phyloP scores from a whole-genome alignment of 805 yeast species.

The Cyberlindnera maritima region DNA sequence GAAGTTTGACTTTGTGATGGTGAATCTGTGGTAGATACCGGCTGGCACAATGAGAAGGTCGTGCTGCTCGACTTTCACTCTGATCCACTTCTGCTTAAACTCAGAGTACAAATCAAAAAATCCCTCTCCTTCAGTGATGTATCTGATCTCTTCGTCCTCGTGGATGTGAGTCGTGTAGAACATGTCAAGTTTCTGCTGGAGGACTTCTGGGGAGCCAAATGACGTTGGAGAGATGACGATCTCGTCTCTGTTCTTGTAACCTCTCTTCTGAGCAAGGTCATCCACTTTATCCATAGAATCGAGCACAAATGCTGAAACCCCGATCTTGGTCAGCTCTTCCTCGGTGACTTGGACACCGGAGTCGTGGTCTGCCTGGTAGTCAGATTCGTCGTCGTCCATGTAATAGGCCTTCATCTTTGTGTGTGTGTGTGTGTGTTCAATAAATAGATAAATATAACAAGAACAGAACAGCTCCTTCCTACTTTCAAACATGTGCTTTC shows the following conservation, averaged over 20 bases:
- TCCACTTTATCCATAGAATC: slow-evolving; percentile 54
- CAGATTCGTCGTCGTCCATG: slow-evolving; percentile 56
- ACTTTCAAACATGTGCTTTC: too few relatives aligned
- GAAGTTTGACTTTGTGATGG: slow-evolving; percentile 59
- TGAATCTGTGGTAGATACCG: slow-evolving; percentile 92
- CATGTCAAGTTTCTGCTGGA: slow-evolving; percentile 59
- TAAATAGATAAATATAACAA: background rate
- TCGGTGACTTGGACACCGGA: slow-evolving; percentile 57
- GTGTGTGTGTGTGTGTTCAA: too few relatives aligned
- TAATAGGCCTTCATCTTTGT: slow-evolving; percentile 47
- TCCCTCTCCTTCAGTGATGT: slow-evolving; percentile 85
- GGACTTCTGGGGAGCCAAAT: slow-evolving; percentile 62
- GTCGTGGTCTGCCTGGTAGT: slow-evolving; percentile 69
- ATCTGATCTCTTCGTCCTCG: slow-evolving; percentile 96
- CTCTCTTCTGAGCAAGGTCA: slow-evolving; percentile 61
- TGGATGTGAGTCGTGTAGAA: slow-evolving; percentile 88
- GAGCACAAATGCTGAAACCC: slow-evolving; percentile 63
- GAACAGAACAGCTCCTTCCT: background rate
- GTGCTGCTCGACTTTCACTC: slow-evolving; percentile 58
- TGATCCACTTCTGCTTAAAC: slow-evolving; percentile 62
- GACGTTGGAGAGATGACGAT: slow-evolving; percentile 58
- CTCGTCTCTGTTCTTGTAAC: slow-evolving; percentile 77
- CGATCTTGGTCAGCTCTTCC: slow-evolving; percentile 52
- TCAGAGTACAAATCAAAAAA: slow-evolving; percentile 81
- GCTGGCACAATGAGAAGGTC: slow-evolving; percentile 80